Conservation (phyloP, 73 alveolate genomes). For the Paramecium primaurelia region DNA sequence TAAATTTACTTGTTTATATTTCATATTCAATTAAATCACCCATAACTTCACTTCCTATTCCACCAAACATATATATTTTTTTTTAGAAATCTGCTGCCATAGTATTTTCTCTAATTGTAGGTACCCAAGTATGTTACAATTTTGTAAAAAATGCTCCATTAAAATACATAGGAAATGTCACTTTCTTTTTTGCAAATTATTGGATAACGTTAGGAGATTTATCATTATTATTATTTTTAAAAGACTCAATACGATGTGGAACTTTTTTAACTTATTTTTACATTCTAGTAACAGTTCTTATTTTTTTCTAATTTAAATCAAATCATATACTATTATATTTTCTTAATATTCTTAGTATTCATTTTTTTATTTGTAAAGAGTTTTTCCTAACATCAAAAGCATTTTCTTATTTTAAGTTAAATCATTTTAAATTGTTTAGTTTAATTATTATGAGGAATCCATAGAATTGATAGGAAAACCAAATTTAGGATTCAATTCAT, state of each 20-base stretch:
- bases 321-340: not conserved
- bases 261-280: not conserved
- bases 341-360: not conserved
- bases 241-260: not conserved
- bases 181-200: not conserved
- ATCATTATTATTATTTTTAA: not conserved
- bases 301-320: not conserved
- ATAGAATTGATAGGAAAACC: not conserved
- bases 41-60: slow-evolving; percentile 38
- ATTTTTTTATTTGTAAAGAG: not conserved
- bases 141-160: not conserved
- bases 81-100: slow-evolving; percentile 38
- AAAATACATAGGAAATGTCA: not conserved
- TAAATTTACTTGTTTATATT: not conserved
- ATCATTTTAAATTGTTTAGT: not conserved
- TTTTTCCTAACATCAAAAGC: not conserved
- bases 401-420: not conserved
- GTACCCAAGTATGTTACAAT: not conserved
- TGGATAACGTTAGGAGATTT: not conserved
- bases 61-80: slow-evolving; percentile 17
- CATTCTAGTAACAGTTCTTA: not conserved
- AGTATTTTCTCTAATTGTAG: not conserved
- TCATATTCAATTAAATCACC: slow-evolving; percentile 37
- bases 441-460: not conserved
- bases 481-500: slow-evolving; percentile 13